phyloP scores from a whole-genome alignment of 805 yeast species.

The Yarrowia sp. region DNA sequence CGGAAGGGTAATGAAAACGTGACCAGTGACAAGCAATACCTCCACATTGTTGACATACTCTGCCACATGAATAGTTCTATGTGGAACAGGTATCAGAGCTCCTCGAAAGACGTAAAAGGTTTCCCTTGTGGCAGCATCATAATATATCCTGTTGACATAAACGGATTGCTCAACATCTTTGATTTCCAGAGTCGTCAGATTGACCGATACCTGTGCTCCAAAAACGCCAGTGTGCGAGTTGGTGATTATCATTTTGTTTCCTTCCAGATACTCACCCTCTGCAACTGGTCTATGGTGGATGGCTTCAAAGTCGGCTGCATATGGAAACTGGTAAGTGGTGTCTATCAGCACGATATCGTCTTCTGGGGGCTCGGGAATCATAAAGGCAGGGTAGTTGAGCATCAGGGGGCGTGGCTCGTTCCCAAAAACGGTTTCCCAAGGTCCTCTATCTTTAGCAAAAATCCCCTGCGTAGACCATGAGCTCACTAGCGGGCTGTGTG shows the following conservation, averaged over 20 bases:
- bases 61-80: not conserved
- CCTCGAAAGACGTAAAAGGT: not conserved
- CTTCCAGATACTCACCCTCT: not conserved
- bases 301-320: slow-evolving; percentile 1
- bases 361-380: not conserved
- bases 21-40: not conserved
- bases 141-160: not conserved
- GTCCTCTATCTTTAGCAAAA: not conserved
- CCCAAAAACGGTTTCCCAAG: not conserved
- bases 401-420: not conserved
- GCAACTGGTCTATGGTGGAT: not conserved
- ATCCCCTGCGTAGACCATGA: not conserved
- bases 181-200: slow-evolving; percentile 1
- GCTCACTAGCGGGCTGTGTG: not conserved
- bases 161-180: not conserved
- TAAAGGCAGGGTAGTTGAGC: not conserved
- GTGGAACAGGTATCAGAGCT: not conserved
- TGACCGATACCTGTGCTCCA: not conserved
- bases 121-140: not conserved
- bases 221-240: not conserved
- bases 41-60: not conserved
- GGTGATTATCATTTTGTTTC: slow-evolving; percentile 10
- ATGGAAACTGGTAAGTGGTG: not conserved
- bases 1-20: not conserved
- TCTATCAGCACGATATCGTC: not conserved